Evolutionary conservation across 2,329 filamentous ascomycete genomes (phyloP).

Genomic region (Arthrocladium fulminans): DNA sequence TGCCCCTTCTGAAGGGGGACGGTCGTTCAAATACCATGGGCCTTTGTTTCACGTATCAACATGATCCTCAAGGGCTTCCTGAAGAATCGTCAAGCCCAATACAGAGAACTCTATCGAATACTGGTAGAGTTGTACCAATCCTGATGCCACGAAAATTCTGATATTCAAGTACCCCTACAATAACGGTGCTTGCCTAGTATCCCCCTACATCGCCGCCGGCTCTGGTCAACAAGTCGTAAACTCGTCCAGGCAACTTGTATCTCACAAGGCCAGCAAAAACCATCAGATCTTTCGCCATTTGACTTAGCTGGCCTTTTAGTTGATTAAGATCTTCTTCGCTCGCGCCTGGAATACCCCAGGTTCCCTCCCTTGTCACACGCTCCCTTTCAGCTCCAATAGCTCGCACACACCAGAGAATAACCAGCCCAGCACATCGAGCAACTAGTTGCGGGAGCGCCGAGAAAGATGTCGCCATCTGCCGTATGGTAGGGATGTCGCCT

Average conservation of each 20-base stretch:
- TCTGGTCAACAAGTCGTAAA: conserved; percentile 80
- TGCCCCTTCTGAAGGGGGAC: too few relatives aligned
- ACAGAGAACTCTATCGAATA: too few relatives aligned
- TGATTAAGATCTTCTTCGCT: conserved; percentile 28
- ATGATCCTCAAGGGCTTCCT: too few relatives aligned
- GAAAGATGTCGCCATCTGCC: conserved; percentile 72
- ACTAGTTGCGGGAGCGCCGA: conserved; percentile 68
- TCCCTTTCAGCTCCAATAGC: conserved; percentile 74
- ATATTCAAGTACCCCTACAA: too few relatives aligned
- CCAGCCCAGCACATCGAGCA: conserved; percentile 77
- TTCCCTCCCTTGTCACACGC: conserved; percentile 52
- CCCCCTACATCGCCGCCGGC: conserved; percentile 59
- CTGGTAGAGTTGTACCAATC: too few relatives aligned
- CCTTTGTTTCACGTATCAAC: too few relatives aligned
- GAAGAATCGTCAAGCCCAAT: too few relatives aligned
- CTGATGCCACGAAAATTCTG: too few relatives aligned
- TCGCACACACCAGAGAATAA: conserved; percentile 87
- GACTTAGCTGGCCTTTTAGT: conserved; percentile 27
- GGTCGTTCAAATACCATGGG: too few relatives aligned
- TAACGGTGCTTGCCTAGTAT: too few relatives aligned
- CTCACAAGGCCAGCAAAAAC: conserved; percentile 88
- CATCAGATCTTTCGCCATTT: conserved; percentile 78
- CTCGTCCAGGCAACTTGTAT: conserved; percentile 75
- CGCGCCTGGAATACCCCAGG: conserved; percentile 56
- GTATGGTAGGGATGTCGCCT: conserved; percentile 63